Evolutionary conservation across 1,284 basidiomycete genomes (phyloP).

Genomic region (Apiotrichum veenhuisii): DNA sequence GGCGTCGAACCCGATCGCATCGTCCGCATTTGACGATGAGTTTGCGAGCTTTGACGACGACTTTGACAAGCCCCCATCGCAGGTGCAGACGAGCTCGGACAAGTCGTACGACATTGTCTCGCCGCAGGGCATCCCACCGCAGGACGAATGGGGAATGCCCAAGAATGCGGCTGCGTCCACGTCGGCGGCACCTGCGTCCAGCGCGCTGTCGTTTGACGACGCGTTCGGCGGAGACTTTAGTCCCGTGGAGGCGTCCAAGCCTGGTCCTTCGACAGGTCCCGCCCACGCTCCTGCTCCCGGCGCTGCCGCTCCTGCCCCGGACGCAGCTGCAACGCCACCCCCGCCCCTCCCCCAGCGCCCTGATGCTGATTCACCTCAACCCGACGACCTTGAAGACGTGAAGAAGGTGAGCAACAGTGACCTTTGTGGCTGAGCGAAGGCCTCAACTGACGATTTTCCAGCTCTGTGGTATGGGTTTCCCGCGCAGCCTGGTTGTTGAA

Average conservation of each 20-base stretch:
- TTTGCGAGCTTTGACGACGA: slow-evolving; percentile 54
- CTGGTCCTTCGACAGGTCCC: too few species aligned
- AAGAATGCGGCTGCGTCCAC: slow-evolving; percentile 1
- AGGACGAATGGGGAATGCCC: slow-evolving; percentile 28
- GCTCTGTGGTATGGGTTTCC: slow-evolving; percentile 50
- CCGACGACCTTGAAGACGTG: slow-evolving; percentile 49
- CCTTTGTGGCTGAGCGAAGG: neutral
- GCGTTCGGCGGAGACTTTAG: slow-evolving; percentile 52
- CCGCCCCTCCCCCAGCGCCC: slow-evolving; percentile 37
- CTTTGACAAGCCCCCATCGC: slow-evolving; percentile 32
- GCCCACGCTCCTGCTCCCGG: neutral
- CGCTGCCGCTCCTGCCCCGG: neutral
- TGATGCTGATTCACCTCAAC: slow-evolving; percentile 35
- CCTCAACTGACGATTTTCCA: slow-evolving; percentile 11
- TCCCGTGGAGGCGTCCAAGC: slow-evolving; percentile 9
- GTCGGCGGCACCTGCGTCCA: neutral
- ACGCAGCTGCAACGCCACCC: neutral
- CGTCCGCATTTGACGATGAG: slow-evolving; percentile 43
- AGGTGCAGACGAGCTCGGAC: slow-evolving; percentile 23
- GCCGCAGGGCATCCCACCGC: slow-evolving; percentile 14
- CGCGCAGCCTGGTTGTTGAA: slow-evolving; percentile 41
- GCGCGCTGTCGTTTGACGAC: slow-evolving; percentile 56
- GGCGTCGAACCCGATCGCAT: neutral
- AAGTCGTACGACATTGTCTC: slow-evolving; percentile 44
- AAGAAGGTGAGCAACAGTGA: slow-evolving; percentile 39